Base-by-base conservation (phyloP, 192 early-diverging fungal genomes). In the Umbelopsis isabellina region DNA sequence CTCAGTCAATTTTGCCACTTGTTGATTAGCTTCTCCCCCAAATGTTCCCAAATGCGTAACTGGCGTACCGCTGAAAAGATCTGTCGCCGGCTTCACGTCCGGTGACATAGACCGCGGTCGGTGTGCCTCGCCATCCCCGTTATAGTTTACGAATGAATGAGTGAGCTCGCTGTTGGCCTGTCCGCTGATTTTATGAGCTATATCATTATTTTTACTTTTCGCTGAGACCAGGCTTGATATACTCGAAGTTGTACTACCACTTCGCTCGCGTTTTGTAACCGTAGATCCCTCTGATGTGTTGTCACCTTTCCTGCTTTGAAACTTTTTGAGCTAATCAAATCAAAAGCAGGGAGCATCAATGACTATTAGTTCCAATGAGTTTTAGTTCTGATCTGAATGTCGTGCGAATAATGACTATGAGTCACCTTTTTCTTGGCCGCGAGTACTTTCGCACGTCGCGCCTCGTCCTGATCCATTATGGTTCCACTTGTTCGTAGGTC, bases 401-500 rank as follows among this genome's bases (percentile, higher is more conserved):
- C 7, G 6, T 41, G 37, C 10, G 37, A 0, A 6, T 4, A 4
- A 41, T 41, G 10, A 1, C 6, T 10, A 4, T 15, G 11, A 61
- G 16, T 8, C 3, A 61, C 55, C 55, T 61, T 61, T 35, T 61
- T 61, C 55, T 61, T 61, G 2, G 55, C 55, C 2, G 55, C 55
- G 25, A 25, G 21, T 5, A 61, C 55, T 61, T 61, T 61, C 27
- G 55, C 55, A 35, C 55, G 55, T 61, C 55, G 55, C 55, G 55
- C 55, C 55, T 61, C 55, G 30, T 61, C 55, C 16, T 61, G 55
- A 25, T 61, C 55, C 55, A 61, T 61, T 0, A 35, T 61, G 25
- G 23, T 35, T 25, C 11, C 18, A 35, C 21, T 61, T 12, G 55
- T 41, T 41, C 37, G 37, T 41, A 9, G 37, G 37, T 41, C 37